phyloP scores from a whole-genome alignment of 768 basidiomycete species.

The Gautieria morchelliformis region DNA sequence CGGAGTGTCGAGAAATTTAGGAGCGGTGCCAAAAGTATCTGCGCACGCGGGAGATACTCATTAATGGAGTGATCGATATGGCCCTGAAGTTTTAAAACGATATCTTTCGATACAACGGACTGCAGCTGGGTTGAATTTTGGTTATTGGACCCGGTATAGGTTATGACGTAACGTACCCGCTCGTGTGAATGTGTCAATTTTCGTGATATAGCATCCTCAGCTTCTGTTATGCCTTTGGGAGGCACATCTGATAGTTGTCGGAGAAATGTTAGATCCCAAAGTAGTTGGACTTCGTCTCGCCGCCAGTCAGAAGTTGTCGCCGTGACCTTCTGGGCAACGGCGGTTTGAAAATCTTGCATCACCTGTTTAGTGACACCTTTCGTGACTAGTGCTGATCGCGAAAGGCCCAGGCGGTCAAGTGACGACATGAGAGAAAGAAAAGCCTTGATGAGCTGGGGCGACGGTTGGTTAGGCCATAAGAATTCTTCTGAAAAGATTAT shows the following conservation, averaged over 20 bases:
- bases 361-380: conserved; percentile 23
- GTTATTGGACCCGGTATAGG: not conserved
- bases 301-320: conserved; percentile 18
- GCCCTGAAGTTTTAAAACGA: conserved; percentile 8
- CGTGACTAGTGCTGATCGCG: conserved; percentile 15
- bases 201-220: conserved; percentile 17
- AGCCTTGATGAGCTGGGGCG: conserved; percentile 43
- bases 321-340: conserved; percentile 28
- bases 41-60: conserved; percentile 46
- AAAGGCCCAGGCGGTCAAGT: conserved; percentile 46
- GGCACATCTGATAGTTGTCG: conserved; percentile 24
- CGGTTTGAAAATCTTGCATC: conserved; percentile 30
- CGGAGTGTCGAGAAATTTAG: no score
- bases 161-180: not conserved
- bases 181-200: conserved; percentile 17
- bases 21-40: conserved; percentile 17
- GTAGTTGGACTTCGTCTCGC: conserved; percentile 21
- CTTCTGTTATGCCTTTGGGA: conserved; percentile 18
- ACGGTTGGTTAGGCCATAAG: conserved; percentile 31
- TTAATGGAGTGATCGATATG: conserved; percentile 22
- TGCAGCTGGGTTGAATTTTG: conserved; percentile 6
- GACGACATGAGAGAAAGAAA: conserved; percentile 44
- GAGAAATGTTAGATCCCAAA: conserved; percentile 43
- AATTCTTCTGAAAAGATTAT: conserved; percentile 2
- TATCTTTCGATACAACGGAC: conserved; percentile 1